Base-by-base conservation (phyloP, 164 flowering plant genomes). In the Berberis vulgaris region DNA sequence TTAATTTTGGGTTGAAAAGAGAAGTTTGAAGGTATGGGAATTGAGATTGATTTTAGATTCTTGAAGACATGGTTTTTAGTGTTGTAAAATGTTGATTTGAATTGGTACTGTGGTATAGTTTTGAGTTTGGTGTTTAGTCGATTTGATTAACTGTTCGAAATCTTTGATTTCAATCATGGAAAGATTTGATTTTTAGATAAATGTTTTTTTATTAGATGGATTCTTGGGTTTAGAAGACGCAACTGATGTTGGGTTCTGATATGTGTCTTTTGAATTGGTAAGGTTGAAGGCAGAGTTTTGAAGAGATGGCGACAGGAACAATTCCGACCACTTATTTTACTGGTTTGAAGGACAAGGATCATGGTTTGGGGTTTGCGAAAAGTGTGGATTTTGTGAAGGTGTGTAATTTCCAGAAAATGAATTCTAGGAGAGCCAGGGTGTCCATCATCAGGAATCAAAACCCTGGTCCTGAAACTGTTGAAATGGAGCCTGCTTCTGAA, bases 401-500 rank as follows among this genome's bases (percentile, higher is more conserved):
- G 63, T 78, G 77, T 67, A 78, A 78, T 73, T 40, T 78, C 60
- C 81, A 74, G 74, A 80, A 79, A 71, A 62, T 73, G 42, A 84
- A 65, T 64, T 74, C 77, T 60, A 73, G 64, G 65, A 74, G 82
- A 67, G 69, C 55, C 40, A 80, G 71, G 77, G 64, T 77, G 7
- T 75, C 72, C 6, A 76, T 84, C 26, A 68, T 86, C 7, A 76
- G 80, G 70, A 88, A 79, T 69, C 84, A 88, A 1, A 82, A 71
- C 60, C 74, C 83, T 4, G 78, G 89, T 62, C 72, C 78, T 1
- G 97, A 89, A 60, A 84, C 77, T 40, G 85, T 79, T 46, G 87
- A 89, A 64, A 80, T 93, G 68, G 80, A 83, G 67, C 85, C 85
- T 66, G 87, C 89, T 54, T 87, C 97, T 4, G 95, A 82, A 53